Evolutionary conservation across 2,329 filamentous ascomycete genomes (phyloP).

Genomic region (Fusarium sp.): DNA sequence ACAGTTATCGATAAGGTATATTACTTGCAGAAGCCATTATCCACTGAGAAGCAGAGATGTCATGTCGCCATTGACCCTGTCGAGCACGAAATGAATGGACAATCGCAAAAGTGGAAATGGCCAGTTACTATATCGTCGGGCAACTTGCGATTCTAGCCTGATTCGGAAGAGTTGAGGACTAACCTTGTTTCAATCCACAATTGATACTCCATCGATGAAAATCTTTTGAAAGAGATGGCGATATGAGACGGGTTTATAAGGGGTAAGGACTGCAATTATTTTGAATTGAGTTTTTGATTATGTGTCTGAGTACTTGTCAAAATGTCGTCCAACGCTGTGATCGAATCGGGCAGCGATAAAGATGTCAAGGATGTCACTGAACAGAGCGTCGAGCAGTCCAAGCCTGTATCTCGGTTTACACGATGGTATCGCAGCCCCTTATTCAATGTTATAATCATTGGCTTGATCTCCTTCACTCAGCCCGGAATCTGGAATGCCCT

Average conservation of each 20-base stretch:
- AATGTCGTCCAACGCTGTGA: constrained; percentile 18
- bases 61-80: constrained; percentile 36
- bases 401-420: constrained; percentile 37
- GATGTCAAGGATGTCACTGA: constrained; percentile 27
- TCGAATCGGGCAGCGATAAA: constrained; percentile 24
- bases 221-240: background rate
- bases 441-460: constrained; percentile 63
- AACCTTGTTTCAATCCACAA: constrained; percentile 15
- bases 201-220: constrained; percentile 9
- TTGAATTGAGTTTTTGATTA: background rate
- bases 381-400: constrained; percentile 17
- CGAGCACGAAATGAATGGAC: constrained; percentile 30
- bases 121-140: constrained; percentile 14
- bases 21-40: background rate
- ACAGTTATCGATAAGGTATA: background rate
- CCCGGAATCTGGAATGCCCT: constrained; percentile 66
- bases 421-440: constrained; percentile 45
- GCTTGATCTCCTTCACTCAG: constrained; percentile 61
- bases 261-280: background rate
- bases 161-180: constrained; percentile 8
- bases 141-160: constrained; percentile 28
- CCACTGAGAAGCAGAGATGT: background rate
- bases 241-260: constrained; percentile 1
- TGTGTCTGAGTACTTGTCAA: background rate
- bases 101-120: constrained; percentile 15